Evolutionary conservation across 2,329 filamentous ascomycete species (phyloP).

Genomic region (Fusarium sp.): DNA sequence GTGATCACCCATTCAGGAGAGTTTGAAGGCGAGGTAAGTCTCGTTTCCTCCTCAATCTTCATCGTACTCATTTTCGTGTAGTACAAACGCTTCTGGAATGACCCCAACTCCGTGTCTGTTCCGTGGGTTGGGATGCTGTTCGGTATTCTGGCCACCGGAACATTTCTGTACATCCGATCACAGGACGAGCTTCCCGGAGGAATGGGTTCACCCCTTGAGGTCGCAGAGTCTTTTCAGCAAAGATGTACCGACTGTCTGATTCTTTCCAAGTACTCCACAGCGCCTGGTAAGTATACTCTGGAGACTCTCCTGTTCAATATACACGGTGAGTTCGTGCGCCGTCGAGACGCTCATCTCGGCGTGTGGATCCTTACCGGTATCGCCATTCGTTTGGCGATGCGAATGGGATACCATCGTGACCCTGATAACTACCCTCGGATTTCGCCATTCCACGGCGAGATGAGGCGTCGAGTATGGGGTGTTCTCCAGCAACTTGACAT

Average conservation of each 20-base stretch:
- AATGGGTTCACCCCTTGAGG: constrained; percentile 10
- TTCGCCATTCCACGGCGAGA: constrained; percentile 26
- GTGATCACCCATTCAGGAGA: constrained; percentile 28
- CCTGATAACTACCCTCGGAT: constrained; percentile 13
- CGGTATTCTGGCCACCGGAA: constrained; percentile 20
- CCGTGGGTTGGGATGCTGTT: constrained; percentile 31
- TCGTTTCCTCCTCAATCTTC: accelerated
- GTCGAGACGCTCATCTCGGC: constrained; percentile 22
- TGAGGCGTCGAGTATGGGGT: constrained; percentile 30
- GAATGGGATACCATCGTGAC: constrained; percentile 37
- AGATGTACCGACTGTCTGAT: constrained; percentile 32
- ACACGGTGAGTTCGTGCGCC: constrained; percentile 20
- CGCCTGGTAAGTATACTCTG: constrained; percentile 10
- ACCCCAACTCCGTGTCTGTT: neutral
- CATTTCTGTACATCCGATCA: constrained; percentile 19
- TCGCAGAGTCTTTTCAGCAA: constrained; percentile 14
- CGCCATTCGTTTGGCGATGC: constrained; percentile 24
- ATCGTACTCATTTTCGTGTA: neutral
- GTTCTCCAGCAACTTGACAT: constrained; percentile 24
- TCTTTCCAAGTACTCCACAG: constrained; percentile 24
- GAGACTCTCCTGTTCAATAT: constrained; percentile 30
- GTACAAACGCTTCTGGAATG: constrained; percentile 30
- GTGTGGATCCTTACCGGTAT: constrained; percentile 26
- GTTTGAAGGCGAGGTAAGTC: constrained; percentile 27
- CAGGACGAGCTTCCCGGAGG: constrained; percentile 15